Base-by-base conservation (phyloP, 331 rosid genomes). In the Acacia pycnantha region DNA sequence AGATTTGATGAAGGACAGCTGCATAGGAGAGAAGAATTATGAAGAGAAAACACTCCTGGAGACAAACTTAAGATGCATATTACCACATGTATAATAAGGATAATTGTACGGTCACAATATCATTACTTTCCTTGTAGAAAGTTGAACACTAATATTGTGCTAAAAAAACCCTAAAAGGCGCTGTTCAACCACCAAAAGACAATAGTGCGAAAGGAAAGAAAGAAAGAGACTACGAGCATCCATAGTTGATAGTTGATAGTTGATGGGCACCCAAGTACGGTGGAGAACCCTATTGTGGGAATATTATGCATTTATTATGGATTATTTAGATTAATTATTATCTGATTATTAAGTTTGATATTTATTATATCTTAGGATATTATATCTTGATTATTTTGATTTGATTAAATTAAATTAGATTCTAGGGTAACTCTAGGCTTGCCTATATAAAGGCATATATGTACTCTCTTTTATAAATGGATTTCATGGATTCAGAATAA, bases 1-100 rank as follows among this genome's bases (percentile, higher is more conserved):
- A 86, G 93, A 86, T 82, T 88, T 94, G 71, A 91, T 77, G 67
- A 66, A 91, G 79, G 97, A 92, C 56, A 96, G 90, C 99, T 96
- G 92, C 89, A 86, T 74, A 74, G 76, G 83, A 67, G 81, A 41
- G 76, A 85, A 83, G 26, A 51, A 58, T 76, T 59, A 83, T 40
- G n/a, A 82, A 73, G 79, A 58, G 37, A 80, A 68, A 75, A 81
- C 26, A 66, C 43, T 26, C 77, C 73, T 14, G 61, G 80, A 65
- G 71, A 56, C 65, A 78, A 41, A 66, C 73, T 61, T 48, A 47
- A 77, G 58, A 51, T 44, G 66, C 44, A 27, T 14, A 14, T 66
- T 53, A 80, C 48, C 70, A 73, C 33, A 44, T 68, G 65, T 37
- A 26, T 58, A 76, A 79, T 6, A 64, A 5, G 69, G 27, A 4